Conservation (phyloP, 345 rosid species). For the Euphorbia tirucalli region DNA sequence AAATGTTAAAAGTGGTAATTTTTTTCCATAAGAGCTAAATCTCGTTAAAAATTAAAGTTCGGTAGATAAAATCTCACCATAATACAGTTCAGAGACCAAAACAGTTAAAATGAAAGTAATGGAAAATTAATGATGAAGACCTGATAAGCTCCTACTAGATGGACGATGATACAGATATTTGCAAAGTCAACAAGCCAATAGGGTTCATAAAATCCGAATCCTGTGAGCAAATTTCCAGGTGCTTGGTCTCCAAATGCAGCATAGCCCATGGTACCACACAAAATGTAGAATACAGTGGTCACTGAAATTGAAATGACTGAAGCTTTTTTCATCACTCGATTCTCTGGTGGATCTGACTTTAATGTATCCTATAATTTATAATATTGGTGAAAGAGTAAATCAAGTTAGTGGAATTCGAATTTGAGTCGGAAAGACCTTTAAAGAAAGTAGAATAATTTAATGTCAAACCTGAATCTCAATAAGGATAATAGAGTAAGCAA, state of each 20-base stretch:
- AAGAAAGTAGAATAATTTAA: too few relatives aligned
- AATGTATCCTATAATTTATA: conserved; percentile 21
- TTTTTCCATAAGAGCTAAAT: too few relatives aligned
- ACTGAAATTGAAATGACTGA: background rate
- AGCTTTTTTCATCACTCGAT: conserved; percentile 13
- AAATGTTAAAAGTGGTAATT: too few relatives aligned
- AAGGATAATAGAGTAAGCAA: conserved; percentile 12
- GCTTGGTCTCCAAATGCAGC: conserved; percentile 14
- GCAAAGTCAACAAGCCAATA: conserved; percentile 20
- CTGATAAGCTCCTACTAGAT: conserved; percentile 21
- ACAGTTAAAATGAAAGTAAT: too few relatives aligned
- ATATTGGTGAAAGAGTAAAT: too few relatives aligned
- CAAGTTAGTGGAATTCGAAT: too few relatives aligned
- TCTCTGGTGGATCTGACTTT: conserved; percentile 12
- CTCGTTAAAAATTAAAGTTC: too few relatives aligned
- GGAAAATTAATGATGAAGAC: background rate
- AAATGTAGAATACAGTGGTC: conserved; percentile 8
- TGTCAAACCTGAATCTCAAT: conserved; percentile 24
- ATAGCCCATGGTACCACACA: conserved; percentile 17
- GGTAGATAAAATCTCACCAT: too few relatives aligned
- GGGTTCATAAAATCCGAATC: conserved; percentile 21
- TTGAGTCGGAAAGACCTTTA: too few relatives aligned
- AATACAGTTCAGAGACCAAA: too few relatives aligned
- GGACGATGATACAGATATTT: conserved; percentile 3
- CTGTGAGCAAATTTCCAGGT: conserved; percentile 17